phyloP scores from a whole-genome alignment of 306 rosid genomes.

The Prunus mume region DNA sequence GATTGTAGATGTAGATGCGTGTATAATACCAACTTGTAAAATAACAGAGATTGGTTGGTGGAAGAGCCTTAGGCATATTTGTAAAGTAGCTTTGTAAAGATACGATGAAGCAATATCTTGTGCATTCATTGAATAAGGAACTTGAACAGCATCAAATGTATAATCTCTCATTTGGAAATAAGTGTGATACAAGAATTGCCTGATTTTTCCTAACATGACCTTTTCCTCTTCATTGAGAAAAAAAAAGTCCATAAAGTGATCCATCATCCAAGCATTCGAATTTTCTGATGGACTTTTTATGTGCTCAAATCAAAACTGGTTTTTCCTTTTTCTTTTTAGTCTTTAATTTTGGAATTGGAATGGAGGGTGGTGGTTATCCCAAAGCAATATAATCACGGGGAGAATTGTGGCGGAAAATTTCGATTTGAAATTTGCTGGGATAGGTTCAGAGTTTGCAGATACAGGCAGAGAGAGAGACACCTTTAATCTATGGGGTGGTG shows the following conservation, averaged over 20 bases:
- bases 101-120: constrained; percentile 24
- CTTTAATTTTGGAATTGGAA: neutral
- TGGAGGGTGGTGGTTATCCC: constrained; percentile 26
- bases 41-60: constrained; percentile 46
- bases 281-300: constrained; percentile 3
- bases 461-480: constrained; percentile 29
- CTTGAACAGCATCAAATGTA: constrained; percentile 30
- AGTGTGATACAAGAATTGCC: neutral
- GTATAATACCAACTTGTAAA: constrained; percentile 49
- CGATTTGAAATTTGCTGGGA: constrained; percentile 24
- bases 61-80: constrained; percentile 39
- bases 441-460: constrained; percentile 13
- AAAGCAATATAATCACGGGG: constrained; percentile 30
- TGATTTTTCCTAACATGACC: neutral
- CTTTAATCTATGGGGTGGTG: constrained; percentile 34
- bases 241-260: too few species aligned
- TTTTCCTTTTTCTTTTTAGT: neutral
- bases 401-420: constrained; percentile 19
- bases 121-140: constrained; percentile 48
- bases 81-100: constrained; percentile 27
- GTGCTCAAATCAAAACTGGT: neutral
- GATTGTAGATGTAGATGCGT: constrained; percentile 38
- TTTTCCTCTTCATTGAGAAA: too few species aligned
- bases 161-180: constrained; percentile 26
- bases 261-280: neutral